Conservation (phyloP, 345 rosid species). For the Isatis tinctoria region DNA sequence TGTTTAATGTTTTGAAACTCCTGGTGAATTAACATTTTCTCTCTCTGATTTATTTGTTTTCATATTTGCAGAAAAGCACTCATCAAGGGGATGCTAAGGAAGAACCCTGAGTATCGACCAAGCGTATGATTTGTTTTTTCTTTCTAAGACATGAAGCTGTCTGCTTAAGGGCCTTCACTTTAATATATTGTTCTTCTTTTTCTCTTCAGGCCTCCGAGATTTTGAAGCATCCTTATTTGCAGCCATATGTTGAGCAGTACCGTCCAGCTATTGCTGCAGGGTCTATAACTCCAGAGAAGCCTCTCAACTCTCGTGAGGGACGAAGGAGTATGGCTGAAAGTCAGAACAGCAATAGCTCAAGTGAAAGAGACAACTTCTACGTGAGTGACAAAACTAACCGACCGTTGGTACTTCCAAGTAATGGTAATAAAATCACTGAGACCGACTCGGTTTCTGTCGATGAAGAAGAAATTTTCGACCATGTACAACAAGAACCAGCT, state of each 20-base stretch:
- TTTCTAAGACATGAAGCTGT: slow-evolving; percentile 4
- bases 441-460: slow-evolving; percentile 53
- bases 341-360: slow-evolving; percentile 83
- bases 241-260: slow-evolving; percentile 78
- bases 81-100: slow-evolving; percentile 94
- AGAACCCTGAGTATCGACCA: slow-evolving; percentile 97
- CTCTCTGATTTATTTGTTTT: not conserved
- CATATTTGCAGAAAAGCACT: slow-evolving; percentile 63
- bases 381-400: slow-evolving; percentile 46
- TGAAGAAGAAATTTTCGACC: slow-evolving; percentile 57
- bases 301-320: slow-evolving; percentile 41
- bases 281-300: slow-evolving; percentile 50
- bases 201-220: slow-evolving; percentile 78
- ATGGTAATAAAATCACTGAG: slow-evolving; percentile 47
- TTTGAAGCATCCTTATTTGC: slow-evolving; percentile 96
- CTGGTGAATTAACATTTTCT: not conserved
- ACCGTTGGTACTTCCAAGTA: slow-evolving; percentile 31
- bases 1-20: not conserved
- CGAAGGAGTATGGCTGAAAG: slow-evolving; percentile 81
- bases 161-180: slow-evolving; percentile 16
- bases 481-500: slow-evolving; percentile 35
- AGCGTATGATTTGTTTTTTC: slow-evolving; percentile 45
- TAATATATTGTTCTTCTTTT: slow-evolving; percentile 2
- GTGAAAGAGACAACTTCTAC: slow-evolving; percentile 74
- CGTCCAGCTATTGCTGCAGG: slow-evolving; percentile 53